Conservation (phyloP, 306 rosid genomes). For the Ziziphus jujuba region DNA sequence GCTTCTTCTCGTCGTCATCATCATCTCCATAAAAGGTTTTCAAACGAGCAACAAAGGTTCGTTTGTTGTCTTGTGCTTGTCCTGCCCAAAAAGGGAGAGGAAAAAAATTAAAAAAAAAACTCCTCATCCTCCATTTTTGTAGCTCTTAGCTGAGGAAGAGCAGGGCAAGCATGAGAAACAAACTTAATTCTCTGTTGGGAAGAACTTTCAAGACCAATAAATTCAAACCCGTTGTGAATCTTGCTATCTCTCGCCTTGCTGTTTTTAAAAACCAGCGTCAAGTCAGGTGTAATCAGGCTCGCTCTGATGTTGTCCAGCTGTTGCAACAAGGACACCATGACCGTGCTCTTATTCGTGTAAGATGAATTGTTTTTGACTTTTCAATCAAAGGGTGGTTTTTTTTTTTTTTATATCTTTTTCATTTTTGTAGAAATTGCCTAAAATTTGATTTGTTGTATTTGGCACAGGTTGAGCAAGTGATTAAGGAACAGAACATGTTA, state of each 20-base stretch:
- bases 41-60: constrained; percentile 16
- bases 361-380: neutral
- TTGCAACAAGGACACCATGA: constrained; percentile 71
- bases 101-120: too few species aligned
- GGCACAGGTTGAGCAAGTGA: constrained; percentile 71
- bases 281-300: constrained; percentile 47
- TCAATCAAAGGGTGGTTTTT: neutral
- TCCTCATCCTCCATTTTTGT: neutral
- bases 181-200: constrained; percentile 65
- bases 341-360: constrained; percentile 79
- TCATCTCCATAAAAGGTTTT: too few species aligned
- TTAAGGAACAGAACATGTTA: constrained; percentile 79
- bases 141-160: neutral
- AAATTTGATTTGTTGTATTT: neutral
- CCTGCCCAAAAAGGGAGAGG: neutral
- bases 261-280: constrained; percentile 70
- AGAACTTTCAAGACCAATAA: constrained; percentile 60
- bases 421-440: neutral
- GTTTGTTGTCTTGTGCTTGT: constrained; percentile 20
- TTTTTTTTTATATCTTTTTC: neutral
- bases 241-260: constrained; percentile 74
- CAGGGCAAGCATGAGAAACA: constrained; percentile 61
- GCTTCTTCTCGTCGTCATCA: constrained; percentile 16
- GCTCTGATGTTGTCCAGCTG: constrained; percentile 73
- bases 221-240: constrained; percentile 47